Conservation (phyloP, 2,329 filamentous ascomycete genomes). For the Pseudogymnoascus sp. region DNA sequence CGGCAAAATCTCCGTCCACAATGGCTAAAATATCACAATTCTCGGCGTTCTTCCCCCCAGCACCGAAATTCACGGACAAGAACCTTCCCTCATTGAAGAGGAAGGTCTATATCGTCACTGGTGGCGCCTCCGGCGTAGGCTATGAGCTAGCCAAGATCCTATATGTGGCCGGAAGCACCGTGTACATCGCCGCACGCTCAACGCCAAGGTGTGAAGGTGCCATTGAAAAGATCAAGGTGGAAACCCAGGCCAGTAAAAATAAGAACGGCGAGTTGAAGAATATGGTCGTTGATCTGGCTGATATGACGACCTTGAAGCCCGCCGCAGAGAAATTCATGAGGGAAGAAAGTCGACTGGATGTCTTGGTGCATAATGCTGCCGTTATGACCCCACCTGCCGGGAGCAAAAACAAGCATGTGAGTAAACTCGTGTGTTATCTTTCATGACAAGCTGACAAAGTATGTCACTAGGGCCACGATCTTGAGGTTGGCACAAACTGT, state of each 20-base stretch:
- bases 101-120: slow-evolving; percentile 38
- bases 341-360: slow-evolving; percentile 29
- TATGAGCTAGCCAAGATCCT: slow-evolving; percentile 42
- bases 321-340: slow-evolving; percentile 24
- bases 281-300: slow-evolving; percentile 22
- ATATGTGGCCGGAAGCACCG: slow-evolving; percentile 40
- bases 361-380: slow-evolving; percentile 40
- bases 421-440: slow-evolving; percentile 1
- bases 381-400: slow-evolving; percentile 36
- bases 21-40: slow-evolving; percentile 7
- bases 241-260: neutral
- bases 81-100: slow-evolving; percentile 33
- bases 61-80: slow-evolving; percentile 35
- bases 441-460: neutral
- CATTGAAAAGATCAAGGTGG: slow-evolving; percentile 33
- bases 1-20: neutral
- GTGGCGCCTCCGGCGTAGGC: slow-evolving; percentile 31
- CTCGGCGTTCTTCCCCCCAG: slow-evolving; percentile 27
- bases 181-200: slow-evolving; percentile 43
- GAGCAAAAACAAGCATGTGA: slow-evolving; percentile 28
- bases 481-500: slow-evolving; percentile 19
- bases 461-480: slow-evolving; percentile 10
- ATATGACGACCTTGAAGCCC: slow-evolving; percentile 23
- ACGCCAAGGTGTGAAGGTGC: slow-evolving; percentile 32
- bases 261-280: slow-evolving; percentile 13